Evolutionary conservation across 2,329 filamentous ascomycete species (phyloP).

Genomic region (Lecanosticta acicola): DNA sequence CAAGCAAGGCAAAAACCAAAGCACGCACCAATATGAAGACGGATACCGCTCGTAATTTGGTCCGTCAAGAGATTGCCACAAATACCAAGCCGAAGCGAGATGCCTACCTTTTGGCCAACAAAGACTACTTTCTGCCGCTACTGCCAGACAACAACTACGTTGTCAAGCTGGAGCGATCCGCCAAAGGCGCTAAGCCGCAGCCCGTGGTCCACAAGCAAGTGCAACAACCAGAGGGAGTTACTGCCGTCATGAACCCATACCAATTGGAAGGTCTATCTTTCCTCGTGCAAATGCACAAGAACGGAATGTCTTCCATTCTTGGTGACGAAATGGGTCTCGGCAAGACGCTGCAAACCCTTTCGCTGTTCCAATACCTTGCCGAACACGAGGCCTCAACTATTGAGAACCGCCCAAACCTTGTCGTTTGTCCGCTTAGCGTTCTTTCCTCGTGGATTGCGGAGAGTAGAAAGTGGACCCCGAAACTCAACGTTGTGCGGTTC

Average conservation of each 20-base stretch:
- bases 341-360: constrained; percentile 47
- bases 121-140: constrained; percentile 44
- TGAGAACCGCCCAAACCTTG: constrained; percentile 39
- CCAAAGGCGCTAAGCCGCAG: constrained; percentile 2
- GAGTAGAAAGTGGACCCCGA: constrained; percentile 44
- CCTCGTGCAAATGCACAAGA: constrained; percentile 43
- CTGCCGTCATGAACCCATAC: constrained; percentile 48
- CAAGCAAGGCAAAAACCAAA: constrained; percentile 11
- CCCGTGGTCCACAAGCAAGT: constrained; percentile 37
- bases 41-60: constrained; percentile 37
- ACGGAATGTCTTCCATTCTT: constrained; percentile 42
- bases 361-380: constrained; percentile 46
- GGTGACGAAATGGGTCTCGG: constrained; percentile 50
- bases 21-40: constrained; percentile 4
- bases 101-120: constrained; percentile 42
- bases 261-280: constrained; percentile 49
- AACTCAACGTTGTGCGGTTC: constrained; percentile 43
- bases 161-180: constrained; percentile 31
- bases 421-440: constrained; percentile 49
- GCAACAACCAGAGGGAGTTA: constrained; percentile 42
- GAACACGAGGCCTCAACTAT: constrained; percentile 38
- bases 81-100: constrained; percentile 42
- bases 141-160: constrained; percentile 43
- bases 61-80: constrained; percentile 39
- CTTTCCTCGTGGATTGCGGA: constrained; percentile 47